Evolutionary conservation across 805 yeast genomes (phyloP), one percentile per base, ranked within the genome.

Genomic region (Metschnikowia baotianmanensis): DNA sequence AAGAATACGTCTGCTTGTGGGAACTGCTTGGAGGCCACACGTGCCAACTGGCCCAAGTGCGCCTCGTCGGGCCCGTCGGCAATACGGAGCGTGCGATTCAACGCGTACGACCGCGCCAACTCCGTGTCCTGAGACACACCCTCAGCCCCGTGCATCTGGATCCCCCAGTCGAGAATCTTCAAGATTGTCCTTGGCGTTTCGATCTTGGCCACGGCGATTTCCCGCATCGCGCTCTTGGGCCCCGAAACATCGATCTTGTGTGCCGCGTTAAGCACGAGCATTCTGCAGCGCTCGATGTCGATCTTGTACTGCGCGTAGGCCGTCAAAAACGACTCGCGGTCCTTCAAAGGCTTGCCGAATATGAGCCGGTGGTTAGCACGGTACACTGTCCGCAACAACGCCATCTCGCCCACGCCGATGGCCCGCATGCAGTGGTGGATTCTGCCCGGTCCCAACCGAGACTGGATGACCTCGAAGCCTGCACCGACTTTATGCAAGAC

Each of bases 11-110:
- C 72, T 33, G 64, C 67, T 12, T 46, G 42, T 2, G 52, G 47
- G 36, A 67, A 68, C 29, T 55, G 55, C 51, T 71, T 72, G 10
- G 67, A 59, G 42, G 72, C 76, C 31, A 63, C 57, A 43, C 77
- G 69, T 6, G 78, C 83, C 47, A 80, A 63, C 59, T 79, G 84
- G 45, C 63, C 62, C 55, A 77, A 61, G 55, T 80, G 83, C 3
- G 81, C 82, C 57, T 79, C 85, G 62, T 80, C 85, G 2, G 86
- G 86, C 10, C 85, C 85, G 56, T 81, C 86, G 12, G 85, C 84
- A 41, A 79, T 76, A 47, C 85, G 63, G 41, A 80, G 67, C 31
- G 80, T 77, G 56, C 86, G 67, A 33, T 72, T 63, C 41, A 59
- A 58, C 17, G 77, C 76, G 60, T 73, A 81, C 58, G 72, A 58